Evolutionary conservation across 108 stramenopile species (phyloP), one percentile per base, ranked within the genome.

Genomic region (Pseudonitzschia pungens): DNA sequence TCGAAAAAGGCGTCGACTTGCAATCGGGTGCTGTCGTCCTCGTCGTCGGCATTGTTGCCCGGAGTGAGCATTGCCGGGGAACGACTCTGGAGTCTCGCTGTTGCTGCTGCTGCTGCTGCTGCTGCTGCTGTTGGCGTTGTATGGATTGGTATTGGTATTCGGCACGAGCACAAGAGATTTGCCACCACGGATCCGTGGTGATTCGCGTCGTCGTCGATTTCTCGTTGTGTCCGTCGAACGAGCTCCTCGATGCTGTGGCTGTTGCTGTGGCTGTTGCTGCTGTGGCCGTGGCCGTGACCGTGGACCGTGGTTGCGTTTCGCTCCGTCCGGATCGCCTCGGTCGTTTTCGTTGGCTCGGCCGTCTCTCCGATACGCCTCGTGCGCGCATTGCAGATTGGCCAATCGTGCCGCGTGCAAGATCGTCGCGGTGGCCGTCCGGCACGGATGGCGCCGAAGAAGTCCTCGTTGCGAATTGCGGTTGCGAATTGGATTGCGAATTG

Each of bases 1-100:
- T 72, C 71, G 54, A 92, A 92, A 72, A 92, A 90, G 22, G 75
- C 86, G 57, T 90, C 85, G 15, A 84, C 78, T 68, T 83, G 71
- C 45, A 80, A 51, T 8, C 15, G 26, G 51, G 45, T 48, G 15
- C 27, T 9, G 0, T 20, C 14, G n/a, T 48, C 27, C 9, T 67
- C 45, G 12, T 67, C 44, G 24, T 65, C 36, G 21, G 15, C 57
- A 4, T 26, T 9, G 27, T 58, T 31, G 21, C 20, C n/a, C n/a
- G n/a, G n/a, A n/a, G n/a, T n/a, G n/a, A n/a, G n/a, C n/a, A n/a
- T 58, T 58, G 57, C 29, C 54, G 54, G 10, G 54, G 20, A 11
- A 55, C n/a, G n/a, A n/a, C n/a, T n/a, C n/a, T n/a, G n/a, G n/a
- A 4, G 20, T 3, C 4, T 10, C 54, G 10, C 22, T 12, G 26